phyloP scores from a whole-genome alignment of 176 grass and related monocot species.

The Stipa capillata region DNA sequence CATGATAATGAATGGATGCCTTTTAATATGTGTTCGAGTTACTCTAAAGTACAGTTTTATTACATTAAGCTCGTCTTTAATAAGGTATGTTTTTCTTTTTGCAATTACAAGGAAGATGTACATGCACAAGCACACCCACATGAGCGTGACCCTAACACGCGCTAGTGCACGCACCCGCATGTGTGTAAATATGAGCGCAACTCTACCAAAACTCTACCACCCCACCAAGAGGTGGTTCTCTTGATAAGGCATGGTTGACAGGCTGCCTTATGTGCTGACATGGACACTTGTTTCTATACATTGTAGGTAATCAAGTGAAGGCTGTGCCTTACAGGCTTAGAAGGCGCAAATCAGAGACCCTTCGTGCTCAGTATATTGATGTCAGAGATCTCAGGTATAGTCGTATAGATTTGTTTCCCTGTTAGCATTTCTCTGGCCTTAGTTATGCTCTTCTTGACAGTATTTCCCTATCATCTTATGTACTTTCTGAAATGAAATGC shows the following conservation, averaged over 20 bases:
- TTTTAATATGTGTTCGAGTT: not conserved
- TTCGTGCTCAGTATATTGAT: constrained; percentile 60
- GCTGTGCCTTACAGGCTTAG: constrained; percentile 34
- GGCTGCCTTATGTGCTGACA: not conserved
- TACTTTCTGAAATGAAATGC: not conserved
- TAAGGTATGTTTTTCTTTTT: no score
- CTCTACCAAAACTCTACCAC: no score
- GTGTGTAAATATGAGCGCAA: no score
- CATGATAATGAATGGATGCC: not conserved
- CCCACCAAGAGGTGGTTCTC: no score
- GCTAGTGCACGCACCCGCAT: no score
- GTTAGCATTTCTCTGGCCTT: not conserved
- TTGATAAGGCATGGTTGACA: not conserved
- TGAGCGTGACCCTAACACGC: no score
- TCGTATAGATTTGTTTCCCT: not conserved
- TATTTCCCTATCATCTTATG: not conserved
- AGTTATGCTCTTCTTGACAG: not conserved
- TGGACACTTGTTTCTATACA: not conserved
- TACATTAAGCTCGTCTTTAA: not conserved
- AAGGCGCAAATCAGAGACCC: constrained; percentile 50
- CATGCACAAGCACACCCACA: no score
- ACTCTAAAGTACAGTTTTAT: not conserved
- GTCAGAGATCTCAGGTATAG: constrained; percentile 60
- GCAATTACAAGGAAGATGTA: no score
- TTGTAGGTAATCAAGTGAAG: constrained; percentile 33